Conservation (phyloP, 2,329 filamentous ascomycete genomes). For the Fusarium burgessii region DNA sequence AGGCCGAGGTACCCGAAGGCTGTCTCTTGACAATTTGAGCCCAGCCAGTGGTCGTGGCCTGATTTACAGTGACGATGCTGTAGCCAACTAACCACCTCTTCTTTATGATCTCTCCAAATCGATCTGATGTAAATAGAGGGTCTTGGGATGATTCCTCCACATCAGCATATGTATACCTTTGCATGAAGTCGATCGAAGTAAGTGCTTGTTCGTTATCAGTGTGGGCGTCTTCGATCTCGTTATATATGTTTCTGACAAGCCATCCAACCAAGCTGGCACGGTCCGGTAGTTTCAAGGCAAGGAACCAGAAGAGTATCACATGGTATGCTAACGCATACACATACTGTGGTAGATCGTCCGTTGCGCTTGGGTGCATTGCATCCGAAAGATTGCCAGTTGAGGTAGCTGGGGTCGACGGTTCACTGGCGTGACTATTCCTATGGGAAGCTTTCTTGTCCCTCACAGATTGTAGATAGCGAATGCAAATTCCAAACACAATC, state of each 20-base stretch:
- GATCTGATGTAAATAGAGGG: slow-evolving; percentile 71
- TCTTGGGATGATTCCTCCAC: slow-evolving; percentile 80
- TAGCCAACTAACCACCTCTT: slow-evolving; percentile 80
- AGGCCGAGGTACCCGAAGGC: slow-evolving; percentile 74
- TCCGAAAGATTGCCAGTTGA: slow-evolving; percentile 37
- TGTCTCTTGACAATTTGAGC: slow-evolving; percentile 79
- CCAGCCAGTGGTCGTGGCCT: slow-evolving; percentile 73
- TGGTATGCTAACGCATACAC: slow-evolving; percentile 95
- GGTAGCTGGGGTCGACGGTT: slow-evolving; percentile 51
- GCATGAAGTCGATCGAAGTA: slow-evolving; percentile 95
- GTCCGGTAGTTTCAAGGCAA: slow-evolving; percentile 87
- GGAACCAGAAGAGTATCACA: slow-evolving; percentile 96
- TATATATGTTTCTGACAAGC: slow-evolving; percentile 90
- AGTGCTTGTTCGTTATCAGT: slow-evolving; percentile 91
- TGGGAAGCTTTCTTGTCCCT: slow-evolving; percentile 71
- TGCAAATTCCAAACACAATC: slow-evolving; percentile 94
- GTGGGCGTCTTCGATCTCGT: slow-evolving; percentile 77
- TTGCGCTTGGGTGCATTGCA: slow-evolving; percentile 44
- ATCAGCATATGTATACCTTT: slow-evolving; percentile 86
- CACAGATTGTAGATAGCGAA: slow-evolving; percentile 91
- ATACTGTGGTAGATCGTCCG: slow-evolving; percentile 89
- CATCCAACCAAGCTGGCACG: slow-evolving; percentile 86
- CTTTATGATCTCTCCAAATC: slow-evolving; percentile 74
- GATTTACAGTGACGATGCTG: slow-evolving; percentile 79
- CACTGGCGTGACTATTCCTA: slow-evolving; percentile 60